Evolutionary conservation across 345 rosid genomes (phyloP), one percentile per base, ranked within the genome.

Genomic region (Anastatica hierochuntica): DNA sequence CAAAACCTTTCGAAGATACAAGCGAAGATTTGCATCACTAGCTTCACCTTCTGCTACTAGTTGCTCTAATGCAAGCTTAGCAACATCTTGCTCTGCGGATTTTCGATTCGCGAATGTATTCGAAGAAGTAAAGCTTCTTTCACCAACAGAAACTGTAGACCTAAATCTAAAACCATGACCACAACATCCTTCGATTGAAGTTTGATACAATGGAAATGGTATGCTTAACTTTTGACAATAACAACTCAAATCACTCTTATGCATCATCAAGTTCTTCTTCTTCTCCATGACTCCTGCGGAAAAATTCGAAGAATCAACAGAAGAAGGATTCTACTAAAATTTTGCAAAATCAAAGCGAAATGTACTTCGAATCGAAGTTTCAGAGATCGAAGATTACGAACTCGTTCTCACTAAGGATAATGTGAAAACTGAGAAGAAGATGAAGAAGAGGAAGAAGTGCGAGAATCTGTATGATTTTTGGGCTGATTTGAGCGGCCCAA

Each of bases 1-100:
- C 33, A n/a, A 58, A 44, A 58, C 63, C 52, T 58, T 23, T 43
- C 53, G 53, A 35, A 46, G 63, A 43, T 33, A 2, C 4, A 13
- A 1, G 8, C 23, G 14, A 2, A 31, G 15, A 21, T 41, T 16
- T 11, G 60, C 4, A 17, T 18, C 1, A 18, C 0, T 8, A 45
- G 44, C 42, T 45, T 35, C 20, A 14, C 34, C 40, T 11, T 10
- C 53, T 10, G 5, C 24, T 2, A 11, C 44, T 10, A 61, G 37
- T 14, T 43, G 27, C 3, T 50, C 11, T 42, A 51, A 61, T 5
- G 58, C 58, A 42, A 61, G 2, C 51, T 61, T 61, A 1, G 66
- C 58, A 50, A 10, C 66, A 23, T 51, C 44, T 42, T 61, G 52
- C 36, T 51, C 58, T 8, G 51, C 51, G 5, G 36, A 20, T 31